Percentiles rank a stretch among this genome's conserved stretches.
Evolutionary conservation across 1,139 yeast genomes (phyloP).

Genomic region (Yamadazyma songkhlaensis): DNA sequence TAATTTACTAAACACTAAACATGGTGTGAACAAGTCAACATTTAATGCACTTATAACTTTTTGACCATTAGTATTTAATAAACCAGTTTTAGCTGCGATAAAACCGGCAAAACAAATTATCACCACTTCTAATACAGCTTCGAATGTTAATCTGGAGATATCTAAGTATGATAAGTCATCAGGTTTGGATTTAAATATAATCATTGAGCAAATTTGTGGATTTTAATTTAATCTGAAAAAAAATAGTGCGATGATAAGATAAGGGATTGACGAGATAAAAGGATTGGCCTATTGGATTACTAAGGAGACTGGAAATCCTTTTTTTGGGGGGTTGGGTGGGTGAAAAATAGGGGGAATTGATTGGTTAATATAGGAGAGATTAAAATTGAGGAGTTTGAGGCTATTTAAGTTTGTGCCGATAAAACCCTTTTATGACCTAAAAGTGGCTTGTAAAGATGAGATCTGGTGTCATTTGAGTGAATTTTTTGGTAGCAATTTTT

Average conservation of each 20-base stretch:
- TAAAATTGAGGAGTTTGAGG: too few relatives aligned
- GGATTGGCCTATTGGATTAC: neutral
- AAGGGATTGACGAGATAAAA: neutral
- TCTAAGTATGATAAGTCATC: conserved; percentile 45
- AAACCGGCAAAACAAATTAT: conserved; percentile 71
- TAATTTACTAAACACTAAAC: conserved; percentile 75
- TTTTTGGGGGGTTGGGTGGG: too few relatives aligned
- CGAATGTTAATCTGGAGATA: conserved; percentile 65
- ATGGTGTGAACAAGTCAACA: conserved; percentile 81
- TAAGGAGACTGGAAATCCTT: too few relatives aligned
- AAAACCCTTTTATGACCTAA: too few relatives aligned
- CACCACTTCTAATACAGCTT: conserved; percentile 77
- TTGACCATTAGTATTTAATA: conserved; percentile 60
- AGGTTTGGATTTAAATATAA: conserved; percentile 1
- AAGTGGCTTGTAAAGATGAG: too few relatives aligned
- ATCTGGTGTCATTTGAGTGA: too few relatives aligned
- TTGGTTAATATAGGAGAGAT: too few relatives aligned
- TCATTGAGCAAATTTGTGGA: conserved; percentile 1
- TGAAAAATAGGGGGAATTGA: too few relatives aligned
- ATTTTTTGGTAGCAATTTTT: too few relatives aligned
- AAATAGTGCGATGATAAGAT: neutral
- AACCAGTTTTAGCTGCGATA: conserved; percentile 59
- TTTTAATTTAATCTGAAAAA: neutral
- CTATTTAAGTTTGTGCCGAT: too few relatives aligned
- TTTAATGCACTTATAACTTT: conserved; percentile 65